phyloP scores from a whole-genome alignment of 2,329 filamentous ascomycete species.

The Ampelomyces quisqualis region DNA sequence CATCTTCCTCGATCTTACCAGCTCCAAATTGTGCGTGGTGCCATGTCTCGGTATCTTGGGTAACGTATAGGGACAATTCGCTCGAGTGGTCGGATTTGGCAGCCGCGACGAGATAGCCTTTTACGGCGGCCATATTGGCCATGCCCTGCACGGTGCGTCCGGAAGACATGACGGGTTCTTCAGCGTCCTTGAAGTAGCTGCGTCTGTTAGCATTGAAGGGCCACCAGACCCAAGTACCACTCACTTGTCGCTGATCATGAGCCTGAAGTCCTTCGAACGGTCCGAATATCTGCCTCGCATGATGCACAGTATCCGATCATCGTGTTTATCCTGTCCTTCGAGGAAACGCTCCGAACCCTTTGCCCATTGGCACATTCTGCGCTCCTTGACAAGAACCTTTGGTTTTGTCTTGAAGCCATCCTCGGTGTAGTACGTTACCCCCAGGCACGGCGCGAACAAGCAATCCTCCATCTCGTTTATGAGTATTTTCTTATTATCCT shows the following conservation, averaged over 20 bases:
- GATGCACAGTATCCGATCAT: slow-evolving; percentile 76
- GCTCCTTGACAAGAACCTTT: slow-evolving; percentile 65
- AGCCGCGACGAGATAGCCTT: slow-evolving; percentile 83
- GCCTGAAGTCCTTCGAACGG: slow-evolving; percentile 70
- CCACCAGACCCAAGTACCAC: slow-evolving; percentile 3
- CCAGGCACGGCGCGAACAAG: slow-evolving; percentile 42
- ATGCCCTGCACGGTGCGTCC: slow-evolving; percentile 75
- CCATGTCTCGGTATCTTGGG: slow-evolving; percentile 80
- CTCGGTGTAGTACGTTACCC: slow-evolving; percentile 68
- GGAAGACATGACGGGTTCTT: slow-evolving; percentile 74
- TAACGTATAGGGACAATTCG: slow-evolving; percentile 90
- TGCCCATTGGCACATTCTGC: slow-evolving; percentile 83
- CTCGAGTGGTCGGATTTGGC: slow-evolving; percentile 76
- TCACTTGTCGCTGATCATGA: slow-evolving; percentile 74
- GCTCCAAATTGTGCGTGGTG: slow-evolving; percentile 87
- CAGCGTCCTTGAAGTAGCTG: slow-evolving; percentile 66
- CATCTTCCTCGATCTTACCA: slow-evolving; percentile 79
- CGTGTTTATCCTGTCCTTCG: slow-evolving; percentile 64
- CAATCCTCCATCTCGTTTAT: slow-evolving; percentile 60
- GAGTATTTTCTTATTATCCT: slow-evolving; percentile 80
- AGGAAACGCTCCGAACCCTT: slow-evolving; percentile 73
- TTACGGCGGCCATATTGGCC: slow-evolving; percentile 78
- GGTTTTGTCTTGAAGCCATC: slow-evolving; percentile 76
- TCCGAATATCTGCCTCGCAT: slow-evolving; percentile 70
- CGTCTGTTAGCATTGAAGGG: slow-evolving; percentile 15